These are phyloP conservation scores for Dalechampia spathulata DNA, from an alignment of 441 rosid species.

Conservation along the genomic window DNA sequence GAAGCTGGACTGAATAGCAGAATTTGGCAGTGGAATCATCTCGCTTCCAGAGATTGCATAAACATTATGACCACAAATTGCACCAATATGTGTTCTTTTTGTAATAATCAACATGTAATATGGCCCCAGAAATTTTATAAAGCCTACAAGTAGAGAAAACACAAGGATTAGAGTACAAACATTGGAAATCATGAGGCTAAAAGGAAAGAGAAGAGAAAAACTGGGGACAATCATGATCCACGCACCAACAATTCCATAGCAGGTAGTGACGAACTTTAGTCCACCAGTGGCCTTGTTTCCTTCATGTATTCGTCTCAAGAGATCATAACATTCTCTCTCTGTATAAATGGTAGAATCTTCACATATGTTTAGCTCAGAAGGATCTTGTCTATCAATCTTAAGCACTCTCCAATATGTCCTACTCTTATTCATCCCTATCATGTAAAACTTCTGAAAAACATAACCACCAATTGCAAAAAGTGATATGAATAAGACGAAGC, in stretches of 20 bases:
- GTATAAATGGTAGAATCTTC: slow-evolving; percentile 80
- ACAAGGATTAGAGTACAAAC: slow-evolving; percentile 1
- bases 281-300: slow-evolving; percentile 92
- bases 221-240: no score
- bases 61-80: slow-evolving; percentile 79
- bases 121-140: slow-evolving; percentile 88
- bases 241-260: slow-evolving; percentile 93
- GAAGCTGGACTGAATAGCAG: slow-evolving; percentile 34
- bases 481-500: no score
- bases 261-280: slow-evolving; percentile 64
- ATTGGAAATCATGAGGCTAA: slow-evolving; percentile 2
- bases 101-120: slow-evolving; percentile 94
- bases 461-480: no score
- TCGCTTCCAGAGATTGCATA: slow-evolving; percentile 77
- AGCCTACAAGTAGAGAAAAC: slow-evolving; percentile 43
- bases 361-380: slow-evolving; percentile 57
- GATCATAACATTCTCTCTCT: slow-evolving; percentile 61
- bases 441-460: slow-evolving; percentile 78
- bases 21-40: slow-evolving; percentile 70
- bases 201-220: neutral
- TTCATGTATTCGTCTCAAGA: slow-evolving; percentile 77
- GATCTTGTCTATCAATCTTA: slow-evolving; percentile 74
- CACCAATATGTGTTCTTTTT: slow-evolving; percentile 77
- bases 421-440: slow-evolving; percentile 87
- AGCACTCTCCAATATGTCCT: slow-evolving; percentile 81